These are phyloP conservation scores for Boletus sp. DNA, from an alignment of 768 basidiomycete genomes.

Conservation along the genomic window DNA sequence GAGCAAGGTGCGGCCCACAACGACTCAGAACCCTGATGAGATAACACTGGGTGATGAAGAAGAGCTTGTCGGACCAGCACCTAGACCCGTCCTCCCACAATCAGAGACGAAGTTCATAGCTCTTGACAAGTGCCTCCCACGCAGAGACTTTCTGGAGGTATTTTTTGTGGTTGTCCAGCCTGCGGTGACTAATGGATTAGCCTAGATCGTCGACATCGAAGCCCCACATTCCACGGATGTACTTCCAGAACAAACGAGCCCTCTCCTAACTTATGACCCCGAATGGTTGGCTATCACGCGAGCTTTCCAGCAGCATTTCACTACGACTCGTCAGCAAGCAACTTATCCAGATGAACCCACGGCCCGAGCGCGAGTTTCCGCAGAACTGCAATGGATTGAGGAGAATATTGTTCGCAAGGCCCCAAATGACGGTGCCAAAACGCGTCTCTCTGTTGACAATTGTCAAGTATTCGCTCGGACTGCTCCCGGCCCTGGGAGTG, in stretches of 20 bases:
- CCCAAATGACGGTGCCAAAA: neutral
- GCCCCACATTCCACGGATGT: constrained; percentile 13
- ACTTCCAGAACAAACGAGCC: constrained; percentile 16
- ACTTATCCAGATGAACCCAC: constrained; percentile 59
- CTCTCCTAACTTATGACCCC: constrained; percentile 69
- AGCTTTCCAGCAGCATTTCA: constrained; percentile 80
- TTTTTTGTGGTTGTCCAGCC: constrained; percentile 1
- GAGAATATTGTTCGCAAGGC: constrained; percentile 44
- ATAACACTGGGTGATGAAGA: constrained; percentile 49
- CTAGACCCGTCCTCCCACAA: constrained; percentile 23
- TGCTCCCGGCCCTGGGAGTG: constrained; percentile 50
- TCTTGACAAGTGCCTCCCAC: constrained; percentile 83
- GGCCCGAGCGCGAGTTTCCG: constrained; percentile 49
- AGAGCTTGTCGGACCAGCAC: constrained; percentile 37
- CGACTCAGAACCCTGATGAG: constrained; percentile 47
- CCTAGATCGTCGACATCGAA: constrained; percentile 71
- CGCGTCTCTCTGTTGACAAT: constrained; percentile 39
- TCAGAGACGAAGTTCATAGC: constrained; percentile 78
- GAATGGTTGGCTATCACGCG: constrained; percentile 95
- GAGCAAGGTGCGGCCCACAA: constrained; percentile 40
- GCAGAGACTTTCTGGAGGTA: constrained; percentile 80
- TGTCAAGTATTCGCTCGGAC: constrained; percentile 71
- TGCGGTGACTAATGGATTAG: neutral
- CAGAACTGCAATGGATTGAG: constrained; percentile 67
- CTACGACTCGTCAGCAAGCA: constrained; percentile 46